phyloP scores from a whole-genome alignment of 192 early-diverging fungal species.

The Glomus cerebriforme region DNA sequence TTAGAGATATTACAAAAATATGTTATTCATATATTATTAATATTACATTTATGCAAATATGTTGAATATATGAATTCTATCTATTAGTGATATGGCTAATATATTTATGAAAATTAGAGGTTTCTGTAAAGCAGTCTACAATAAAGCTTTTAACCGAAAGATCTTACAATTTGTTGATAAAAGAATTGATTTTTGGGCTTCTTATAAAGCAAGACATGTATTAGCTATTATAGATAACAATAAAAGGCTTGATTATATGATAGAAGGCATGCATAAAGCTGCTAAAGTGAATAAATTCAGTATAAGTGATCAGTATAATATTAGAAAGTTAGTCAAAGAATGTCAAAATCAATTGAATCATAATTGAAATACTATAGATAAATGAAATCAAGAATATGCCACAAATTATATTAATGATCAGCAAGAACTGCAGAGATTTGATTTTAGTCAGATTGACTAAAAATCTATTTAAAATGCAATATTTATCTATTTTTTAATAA shows the following conservation, averaged over 20 bases:
- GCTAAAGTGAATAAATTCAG: background rate
- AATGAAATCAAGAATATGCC: background rate
- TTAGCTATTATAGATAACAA: too few relatives aligned
- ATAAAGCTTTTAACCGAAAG: too few relatives aligned
- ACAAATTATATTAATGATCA: background rate
- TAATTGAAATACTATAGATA: too few relatives aligned
- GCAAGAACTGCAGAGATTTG: background rate
- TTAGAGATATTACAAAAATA: too few relatives aligned
- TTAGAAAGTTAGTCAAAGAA: background rate
- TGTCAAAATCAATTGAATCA: too few relatives aligned
- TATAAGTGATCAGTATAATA: background rate
- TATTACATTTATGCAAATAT: too few relatives aligned
- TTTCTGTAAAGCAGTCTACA: too few relatives aligned
- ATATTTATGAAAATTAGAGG: too few relatives aligned
- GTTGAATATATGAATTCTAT: too few relatives aligned
- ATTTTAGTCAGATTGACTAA: background rate
- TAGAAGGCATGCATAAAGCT: background rate
- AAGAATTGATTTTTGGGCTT: conserved; percentile 4
- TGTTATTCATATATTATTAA: too few relatives aligned
- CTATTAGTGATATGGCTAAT: too few relatives aligned
- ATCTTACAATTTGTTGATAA: background rate
- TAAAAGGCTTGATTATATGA: background rate
- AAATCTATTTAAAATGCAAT: background rate
- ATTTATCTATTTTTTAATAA: background rate
- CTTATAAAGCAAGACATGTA: background rate